Base-by-base conservation (phyloP, 2,329 filamentous ascomycete genomes). In the Fusarium sterilihyphosum region DNA sequence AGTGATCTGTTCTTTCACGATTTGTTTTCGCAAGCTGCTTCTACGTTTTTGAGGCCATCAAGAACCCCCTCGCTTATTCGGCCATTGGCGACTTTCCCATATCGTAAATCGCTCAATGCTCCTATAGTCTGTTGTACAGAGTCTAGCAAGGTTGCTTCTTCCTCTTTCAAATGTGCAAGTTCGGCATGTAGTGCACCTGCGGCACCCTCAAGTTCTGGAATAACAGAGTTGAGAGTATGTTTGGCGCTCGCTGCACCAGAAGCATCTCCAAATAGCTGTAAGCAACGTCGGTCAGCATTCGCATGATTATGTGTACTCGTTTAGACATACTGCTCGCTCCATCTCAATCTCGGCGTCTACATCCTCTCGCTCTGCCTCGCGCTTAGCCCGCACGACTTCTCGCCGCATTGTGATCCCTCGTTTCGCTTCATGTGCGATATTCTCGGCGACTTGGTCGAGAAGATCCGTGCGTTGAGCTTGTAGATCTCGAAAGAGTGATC, bases 21-120 rank as follows among this genome's bases (percentile, higher is more conserved):
- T 71, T 86, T 88, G 65, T 76, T 80, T 68, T 88, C 86, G 81
- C 93, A 95, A 31, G 88, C 86, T 70, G 90, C 86, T 80, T 93
- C 90, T 49, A 84, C 77, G 40, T 79, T 77, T 22, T 77, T 77
- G n/a, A 96, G 84, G 11, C 92, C 92, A 53, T 92, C 88, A 24
- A 94, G 84, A 37, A 94, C 89, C 74, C 95, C 92, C 53, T 90
- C 87, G 33, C 86, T 86, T 38, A 95, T 83, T 67, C 90, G 86
- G 29, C 86, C 82, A 72, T 93, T 92, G 41, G 89, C 87, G 66
- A 96, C 88, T 63, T 91, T 91, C 43, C 95, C 94, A 78, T 96
- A 96, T 52, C 93, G 91, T 63, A 97, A 86, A 82, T 97, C 94
- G 81, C 94, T 97, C 80, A 98, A 84, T 54, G 89, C 90, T 38